These are phyloP conservation scores for Mycena citricolor DNA, from an alignment of 1,284 basidiomycete genomes.

Conservation along the genomic window DNA sequence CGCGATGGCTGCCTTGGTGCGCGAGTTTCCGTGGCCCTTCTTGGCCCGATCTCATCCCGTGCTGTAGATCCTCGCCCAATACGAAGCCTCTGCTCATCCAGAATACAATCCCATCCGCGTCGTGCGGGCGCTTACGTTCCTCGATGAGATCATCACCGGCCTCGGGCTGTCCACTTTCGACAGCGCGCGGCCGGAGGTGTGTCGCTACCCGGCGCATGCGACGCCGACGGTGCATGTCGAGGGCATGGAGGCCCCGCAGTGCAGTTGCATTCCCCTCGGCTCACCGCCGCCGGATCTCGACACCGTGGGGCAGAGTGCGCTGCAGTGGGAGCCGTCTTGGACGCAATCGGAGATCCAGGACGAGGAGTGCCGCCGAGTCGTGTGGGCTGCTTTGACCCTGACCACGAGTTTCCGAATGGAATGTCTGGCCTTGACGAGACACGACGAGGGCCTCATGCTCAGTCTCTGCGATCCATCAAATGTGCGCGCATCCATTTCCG, in stretches of 20 bases:
- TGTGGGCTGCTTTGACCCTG: constrained; percentile 70
- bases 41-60: constrained; percentile 5
- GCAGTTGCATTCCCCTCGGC: constrained; percentile 50
- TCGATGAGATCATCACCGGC: constrained; percentile 62
- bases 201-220: constrained; percentile 44
- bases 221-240: constrained; percentile 46
- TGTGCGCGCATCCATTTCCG: constrained; percentile 38
- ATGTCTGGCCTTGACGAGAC: constrained; percentile 50
- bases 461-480: constrained; percentile 62
- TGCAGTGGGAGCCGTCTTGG: constrained; percentile 65
- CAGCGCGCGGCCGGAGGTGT: constrained; percentile 50
- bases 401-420: constrained; percentile 64
- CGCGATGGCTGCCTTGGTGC: constrained; percentile 73
- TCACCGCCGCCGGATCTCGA: constrained; percentile 7
- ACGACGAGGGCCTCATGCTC: constrained; percentile 47
- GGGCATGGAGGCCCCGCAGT: constrained; percentile 30
- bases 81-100: constrained; percentile 72
- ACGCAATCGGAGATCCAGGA: constrained; percentile 50
- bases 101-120: constrained; percentile 55
- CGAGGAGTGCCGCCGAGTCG: constrained; percentile 70
- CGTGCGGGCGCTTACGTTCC: constrained; percentile 49
- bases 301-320: constrained; percentile 24
- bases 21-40: constrained; percentile 27
- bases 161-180: constrained; percentile 60
- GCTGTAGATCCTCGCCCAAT: constrained; percentile 69